Base-by-base conservation (phyloP, 768 basidiomycete genomes). In the Mycena filopes region DNA sequence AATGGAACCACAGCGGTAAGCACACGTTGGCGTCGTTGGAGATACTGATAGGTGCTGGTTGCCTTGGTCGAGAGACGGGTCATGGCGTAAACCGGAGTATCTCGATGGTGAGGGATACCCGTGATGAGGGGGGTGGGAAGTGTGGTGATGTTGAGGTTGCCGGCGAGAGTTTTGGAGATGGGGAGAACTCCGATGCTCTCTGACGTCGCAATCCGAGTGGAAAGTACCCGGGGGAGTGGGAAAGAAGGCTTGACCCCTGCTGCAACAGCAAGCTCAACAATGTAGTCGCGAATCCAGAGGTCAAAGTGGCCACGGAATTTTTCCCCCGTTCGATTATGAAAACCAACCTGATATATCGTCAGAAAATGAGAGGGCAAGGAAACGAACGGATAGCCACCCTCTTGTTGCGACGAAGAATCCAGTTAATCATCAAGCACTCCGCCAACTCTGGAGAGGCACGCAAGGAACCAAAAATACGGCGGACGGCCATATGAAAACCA, bases 341-440 rank as follows among this genome's bases (percentile, higher is more conserved):
- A 42, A 2, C 51, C 51, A 13, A 53, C 51, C 51, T 53, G 23
- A n/a, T 23, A n/a, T 15, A 28, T 11, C 13, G 7, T 2, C 38
- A 25, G 8, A 25, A 8, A 25, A 25, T 7, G 20, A n/a, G 4
- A 33, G 20, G 23, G 45, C 38, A 15, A 53, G 6, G 26, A 33
- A 26, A 40, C 12, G 7, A 5, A n/a, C n/a, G n/a, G n/a, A n/a
- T n/a, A n/a, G n/a, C n/a, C 25, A 63, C 42, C 53, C 26, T 28
- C 26, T 41, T 51, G 31, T 55, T 55, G 9, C 41, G 40, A 18
- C 54, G 54, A 7, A 29, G 18, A 20, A 55, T 55, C 54, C 54
- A 55, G 23, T 60, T 55, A 18, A 45, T 31, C 4, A 69, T 18
- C 0, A 69, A 15, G 25, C 33, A 36, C 21, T 55, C 56, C n/a